Percentiles rank a stretch among this genome's conserved stretches.
Evolutionary conservation across 179 eudicot genomes (phyloP).

Genomic region (Actinidia arguta): DNA sequence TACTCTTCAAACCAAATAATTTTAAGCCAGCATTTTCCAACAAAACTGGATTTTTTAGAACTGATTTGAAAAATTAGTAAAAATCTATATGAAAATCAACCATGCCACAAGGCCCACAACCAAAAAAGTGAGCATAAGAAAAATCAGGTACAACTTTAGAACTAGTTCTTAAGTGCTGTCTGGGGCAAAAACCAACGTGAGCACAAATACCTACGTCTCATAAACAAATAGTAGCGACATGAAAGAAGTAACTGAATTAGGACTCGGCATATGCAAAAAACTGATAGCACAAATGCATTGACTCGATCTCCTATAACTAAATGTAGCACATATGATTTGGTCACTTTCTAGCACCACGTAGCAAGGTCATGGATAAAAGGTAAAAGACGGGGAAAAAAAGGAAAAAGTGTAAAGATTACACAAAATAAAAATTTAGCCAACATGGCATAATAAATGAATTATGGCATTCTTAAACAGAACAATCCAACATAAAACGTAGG

Average conservation of each 20-base stretch:
- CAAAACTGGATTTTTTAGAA: not conserved
- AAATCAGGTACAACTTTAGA: too few relatives aligned
- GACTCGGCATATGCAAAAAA: not conserved
- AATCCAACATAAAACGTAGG: not conserved
- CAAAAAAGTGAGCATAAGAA: not conserved
- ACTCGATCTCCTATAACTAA: not conserved
- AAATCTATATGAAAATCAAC: not conserved
- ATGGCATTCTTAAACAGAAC: not conserved
- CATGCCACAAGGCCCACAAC: not conserved
- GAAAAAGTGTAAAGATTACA: not conserved
- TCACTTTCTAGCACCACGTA: not conserved
- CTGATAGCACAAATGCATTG: not conserved
- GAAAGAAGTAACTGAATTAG: not conserved
- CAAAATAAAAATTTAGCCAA: not conserved
- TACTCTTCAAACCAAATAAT: not conserved
- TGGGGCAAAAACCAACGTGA: not conserved
- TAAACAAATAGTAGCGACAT: not conserved
- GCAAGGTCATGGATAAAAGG: too few relatives aligned
- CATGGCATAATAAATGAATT: not conserved
- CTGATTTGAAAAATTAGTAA: not conserved
- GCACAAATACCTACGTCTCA: not conserved
- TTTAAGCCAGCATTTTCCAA: not conserved
- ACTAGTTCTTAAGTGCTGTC: too few relatives aligned
- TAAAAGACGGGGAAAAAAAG: not conserved
- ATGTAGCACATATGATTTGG: not conserved